Evolutionary conservation across 495 filamentous ascomycete species (phyloP), one percentile per base, ranked within the genome.

Genomic region (Podospora conica): DNA sequence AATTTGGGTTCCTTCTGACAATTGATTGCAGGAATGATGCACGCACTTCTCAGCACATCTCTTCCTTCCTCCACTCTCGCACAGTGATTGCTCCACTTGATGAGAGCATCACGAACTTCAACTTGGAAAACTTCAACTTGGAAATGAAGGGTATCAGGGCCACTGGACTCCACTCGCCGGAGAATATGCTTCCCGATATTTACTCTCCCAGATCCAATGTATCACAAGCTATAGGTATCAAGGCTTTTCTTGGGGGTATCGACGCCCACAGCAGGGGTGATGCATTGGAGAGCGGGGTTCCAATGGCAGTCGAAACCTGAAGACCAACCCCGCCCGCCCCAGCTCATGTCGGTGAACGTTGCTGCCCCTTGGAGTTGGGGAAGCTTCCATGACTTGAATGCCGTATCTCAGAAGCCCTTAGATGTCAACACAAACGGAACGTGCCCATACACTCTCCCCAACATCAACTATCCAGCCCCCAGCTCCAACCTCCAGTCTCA

Each of bases 301-400:
- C 40, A 48, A 48, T 48, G 40, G 40, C 40, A 48, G 40, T 48
- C 40, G 40, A 48, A 48, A 48, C 9, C 21, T 22, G 8, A 63
- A 21, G 54, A 48, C 61, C 53, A 63, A 63, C 61, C 66, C 64
- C 69, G 66, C 67, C 40, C 29, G 15, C 40, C 18, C 7, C 40
- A n/a, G 40, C 15, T 31, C 65, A 66, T 66, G 64, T 71, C 69
- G 69, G 69, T 69, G 69, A 63, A 59, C 28, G 48, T 11, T 18
- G 20, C 3, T 31, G 48, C 48, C 9, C 58, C 58, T 20, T 15
- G 31, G 55, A 29, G 40, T n/a, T 40, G 40, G 40, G 40, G 18
- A 11, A 57, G 55, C 23, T 22, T 15, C 53, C 53, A 54, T 54
- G 18, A 15, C 55, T 48, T 48, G 40, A 48, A 48, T 48, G 6